Percentiles rank a stretch among this genome's conserved stretches.
Conservation (phyloP, 257 asterid genomes). For the Echium plantagineum region DNA sequence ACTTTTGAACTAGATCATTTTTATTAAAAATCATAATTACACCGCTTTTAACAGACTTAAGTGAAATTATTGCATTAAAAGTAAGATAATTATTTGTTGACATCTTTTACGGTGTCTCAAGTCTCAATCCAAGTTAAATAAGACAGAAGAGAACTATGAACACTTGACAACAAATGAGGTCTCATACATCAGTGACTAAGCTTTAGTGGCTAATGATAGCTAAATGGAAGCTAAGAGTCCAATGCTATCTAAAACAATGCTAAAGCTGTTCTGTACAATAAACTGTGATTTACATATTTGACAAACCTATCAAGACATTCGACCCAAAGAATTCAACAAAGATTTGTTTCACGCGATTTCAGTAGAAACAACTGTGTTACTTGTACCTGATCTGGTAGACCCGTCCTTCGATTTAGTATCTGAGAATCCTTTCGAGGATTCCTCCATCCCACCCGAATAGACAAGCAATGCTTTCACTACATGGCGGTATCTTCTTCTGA, state of each 20-base stretch:
- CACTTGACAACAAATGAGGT: too few species aligned
- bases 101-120: too few species aligned
- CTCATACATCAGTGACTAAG: too few species aligned
- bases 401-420: slow-evolving; percentile 30
- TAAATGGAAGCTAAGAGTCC: neutral
- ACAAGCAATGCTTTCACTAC: slow-evolving; percentile 54
- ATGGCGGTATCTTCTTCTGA: slow-evolving; percentile 61
- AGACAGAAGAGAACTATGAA: too few species aligned
- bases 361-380: slow-evolving; percentile 33
- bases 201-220: neutral
- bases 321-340: neutral
- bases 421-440: slow-evolving; percentile 18
- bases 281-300: neutral
- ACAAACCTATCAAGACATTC: neutral
- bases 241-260: neutral
- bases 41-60: too few species aligned
- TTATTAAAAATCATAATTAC: too few species aligned
- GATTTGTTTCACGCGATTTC: slow-evolving; percentile 34
- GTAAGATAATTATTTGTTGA: too few species aligned
- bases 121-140: too few species aligned
- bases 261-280: neutral
- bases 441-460: slow-evolving; percentile 31
- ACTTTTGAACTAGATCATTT: too few species aligned
- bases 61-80: too few species aligned
- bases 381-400: slow-evolving; percentile 31